Conservation (phyloP, 805 yeast genomes). For the Metschnikowia chrysomelidarum region DNA sequence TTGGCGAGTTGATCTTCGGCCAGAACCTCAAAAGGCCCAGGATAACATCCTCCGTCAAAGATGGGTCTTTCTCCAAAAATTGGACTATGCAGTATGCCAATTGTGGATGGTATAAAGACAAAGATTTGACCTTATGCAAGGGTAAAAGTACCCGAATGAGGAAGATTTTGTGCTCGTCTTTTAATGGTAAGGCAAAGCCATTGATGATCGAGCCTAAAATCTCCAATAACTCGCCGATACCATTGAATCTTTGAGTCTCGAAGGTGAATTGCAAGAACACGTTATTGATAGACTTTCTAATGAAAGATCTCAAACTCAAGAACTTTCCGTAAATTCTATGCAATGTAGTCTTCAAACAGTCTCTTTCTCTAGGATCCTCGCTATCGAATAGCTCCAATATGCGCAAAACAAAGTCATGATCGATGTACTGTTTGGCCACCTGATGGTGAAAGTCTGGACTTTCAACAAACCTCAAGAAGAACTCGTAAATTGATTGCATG, state of each 20-base stretch:
- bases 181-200: constrained; percentile 95
- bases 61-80: constrained; percentile 91
- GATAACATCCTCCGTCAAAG: constrained; percentile 91
- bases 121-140: constrained; percentile 84
- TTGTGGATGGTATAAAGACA: constrained; percentile 93
- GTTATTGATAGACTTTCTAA: constrained; percentile 86
- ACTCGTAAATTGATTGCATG: constrained; percentile 95
- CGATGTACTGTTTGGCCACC: constrained; percentile 89
- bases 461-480: constrained; percentile 88
- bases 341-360: constrained; percentile 88
- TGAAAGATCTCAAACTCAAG: constrained; percentile 81
- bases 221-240: constrained; percentile 91
- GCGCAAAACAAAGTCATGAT: constrained; percentile 80
- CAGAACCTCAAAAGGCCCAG: constrained; percentile 91
- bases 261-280: constrained; percentile 91
- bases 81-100: constrained; percentile 96
- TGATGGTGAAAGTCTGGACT: constrained; percentile 93
- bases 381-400: constrained; percentile 89
- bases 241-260: constrained; percentile 95
- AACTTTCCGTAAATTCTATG: constrained; percentile 97
- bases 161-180: constrained; percentile 94
- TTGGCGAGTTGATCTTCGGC: constrained; percentile 95
- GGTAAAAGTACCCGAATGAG: constrained; percentile 85
- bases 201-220: constrained; percentile 94
- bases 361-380: constrained; percentile 96